Percentiles rank a stretch among this genome's conserved stretches.
Conservation (phyloP, 116 monocot genomes). For the Posidonia oceanica region DNA sequence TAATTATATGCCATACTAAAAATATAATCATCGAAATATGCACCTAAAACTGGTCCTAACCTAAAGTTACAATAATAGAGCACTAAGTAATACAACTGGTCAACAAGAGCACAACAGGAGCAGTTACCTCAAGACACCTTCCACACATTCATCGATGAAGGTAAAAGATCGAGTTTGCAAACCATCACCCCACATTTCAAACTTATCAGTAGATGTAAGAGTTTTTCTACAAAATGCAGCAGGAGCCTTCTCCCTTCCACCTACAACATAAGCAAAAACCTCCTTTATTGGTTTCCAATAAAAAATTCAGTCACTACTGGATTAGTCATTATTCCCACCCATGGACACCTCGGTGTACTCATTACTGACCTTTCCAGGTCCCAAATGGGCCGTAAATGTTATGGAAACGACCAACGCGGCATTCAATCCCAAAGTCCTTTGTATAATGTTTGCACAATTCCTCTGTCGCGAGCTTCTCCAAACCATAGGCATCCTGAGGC, state of each 20-base stretch:
- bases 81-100: background rate
- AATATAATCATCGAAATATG: too few relatives aligned
- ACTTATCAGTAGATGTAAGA: constrained; percentile 68
- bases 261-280: constrained; percentile 11
- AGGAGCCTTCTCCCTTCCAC: constrained; percentile 86
- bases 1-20: too few relatives aligned
- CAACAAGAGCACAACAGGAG: background rate
- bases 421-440: constrained; percentile 92
- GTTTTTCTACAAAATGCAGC: constrained; percentile 90
- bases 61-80: background rate
- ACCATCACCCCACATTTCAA: constrained; percentile 99
- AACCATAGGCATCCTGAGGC: constrained; percentile 99
- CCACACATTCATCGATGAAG: constrained; percentile 94
- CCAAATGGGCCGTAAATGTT: constrained; percentile 99
- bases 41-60: too few relatives aligned
- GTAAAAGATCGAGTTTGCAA: constrained; percentile 95
- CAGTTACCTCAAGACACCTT: constrained; percentile 82
- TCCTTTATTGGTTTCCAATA: background rate
- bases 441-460: constrained; percentile 97
- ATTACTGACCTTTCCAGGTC: constrained; percentile 81
- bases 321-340: background rate
- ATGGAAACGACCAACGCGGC: constrained; percentile 86
- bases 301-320: background rate
- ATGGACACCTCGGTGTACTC: too few relatives aligned
- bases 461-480: constrained; percentile 93